Percentiles rank a stretch among this genome's conserved stretches.
Evolutionary conservation across 1,284 basidiomycete species (phyloP).

Genomic region (Ustilago tritici): DNA sequence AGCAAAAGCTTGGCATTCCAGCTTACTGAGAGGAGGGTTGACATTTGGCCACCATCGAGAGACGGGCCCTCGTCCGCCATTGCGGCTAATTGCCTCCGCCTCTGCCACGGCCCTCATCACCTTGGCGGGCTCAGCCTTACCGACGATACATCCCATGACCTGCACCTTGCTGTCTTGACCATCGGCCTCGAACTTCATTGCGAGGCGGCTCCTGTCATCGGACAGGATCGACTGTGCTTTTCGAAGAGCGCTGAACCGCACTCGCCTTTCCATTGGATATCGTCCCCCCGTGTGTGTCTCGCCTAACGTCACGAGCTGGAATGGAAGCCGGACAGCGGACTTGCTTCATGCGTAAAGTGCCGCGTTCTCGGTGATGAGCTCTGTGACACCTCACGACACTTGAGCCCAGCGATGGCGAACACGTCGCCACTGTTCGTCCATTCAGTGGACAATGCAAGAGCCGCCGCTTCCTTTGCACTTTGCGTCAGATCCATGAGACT

Average conservation of each 20-base stretch:
- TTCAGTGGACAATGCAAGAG: too few relatives aligned
- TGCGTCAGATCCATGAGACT: too few relatives aligned
- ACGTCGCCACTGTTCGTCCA: too few relatives aligned
- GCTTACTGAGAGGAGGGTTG: background rate
- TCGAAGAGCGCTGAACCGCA: conserved; percentile 4
- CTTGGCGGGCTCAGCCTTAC: background rate
- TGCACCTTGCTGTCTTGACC: background rate
- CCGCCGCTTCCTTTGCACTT: too few relatives aligned
- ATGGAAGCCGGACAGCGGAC: background rate
- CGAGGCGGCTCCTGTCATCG: background rate
- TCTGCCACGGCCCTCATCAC: background rate
- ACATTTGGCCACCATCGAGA: background rate
- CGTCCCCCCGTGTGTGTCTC: conserved; percentile 5
- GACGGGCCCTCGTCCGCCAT: background rate
- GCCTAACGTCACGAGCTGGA: background rate
- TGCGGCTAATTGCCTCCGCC: background rate
- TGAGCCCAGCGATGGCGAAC: background rate
- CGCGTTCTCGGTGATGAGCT: background rate
- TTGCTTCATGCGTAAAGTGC: conserved; percentile 1
- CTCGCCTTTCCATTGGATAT: background rate
- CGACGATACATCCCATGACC: background rate
- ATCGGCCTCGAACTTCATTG: background rate
- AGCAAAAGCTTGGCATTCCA: conserved; percentile 9
- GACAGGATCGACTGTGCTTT: background rate
- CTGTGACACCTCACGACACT: background rate